Evolutionary conservation across 116 monocot species (phyloP), one percentile per base, ranked within the genome.

Genomic region (Dioscorea cayenensis): DNA sequence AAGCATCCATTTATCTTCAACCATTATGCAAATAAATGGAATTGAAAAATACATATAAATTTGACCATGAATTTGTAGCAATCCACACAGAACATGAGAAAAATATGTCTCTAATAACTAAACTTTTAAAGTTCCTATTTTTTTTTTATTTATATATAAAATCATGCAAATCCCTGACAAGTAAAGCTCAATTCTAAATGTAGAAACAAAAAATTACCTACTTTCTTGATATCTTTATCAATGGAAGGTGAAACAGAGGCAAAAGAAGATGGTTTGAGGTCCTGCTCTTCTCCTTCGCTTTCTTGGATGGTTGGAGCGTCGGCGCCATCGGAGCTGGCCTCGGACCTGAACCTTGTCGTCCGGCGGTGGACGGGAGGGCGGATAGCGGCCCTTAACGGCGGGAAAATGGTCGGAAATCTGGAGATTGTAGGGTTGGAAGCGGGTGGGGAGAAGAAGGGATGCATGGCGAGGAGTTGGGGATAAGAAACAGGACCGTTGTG

Each of bases 161-260:
- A 1, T 25, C 25, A 25, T 25, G 25, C 25, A 25, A 25, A 25
- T 25, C 25, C 25, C 25, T 25, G 1, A 25, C 25, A 25, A 52
- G 18, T 10, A 13, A 52, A 18, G 18, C 52, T 13, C 17, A 52
- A 5, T 16, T 16, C 25, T 25, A 25, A 55, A 55, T 16, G 55
- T 17, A n/a, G 55, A 55, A 55, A 55, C n/a, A 20, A 22, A 23
- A 22, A 70, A 94, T 88, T 11, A 89, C 91, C 93, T 94, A 35
- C 29, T 18, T 75, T 71, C 36, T 71, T 66, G 11, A 75, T 66
- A 21, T 75, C 75, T 37, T 75, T 75, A 9, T 55, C 66, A 6
- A 66, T 64, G 28, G 49, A 35, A 6, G 72, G 72, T 38, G 49
- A 12, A 28, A 11, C 68, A 14, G 68, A 23, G 14, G 68, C 25